Evolutionary conservation across 441 rosid species (phyloP).

Genomic region (Pelargonium myrrhifolium): DNA sequence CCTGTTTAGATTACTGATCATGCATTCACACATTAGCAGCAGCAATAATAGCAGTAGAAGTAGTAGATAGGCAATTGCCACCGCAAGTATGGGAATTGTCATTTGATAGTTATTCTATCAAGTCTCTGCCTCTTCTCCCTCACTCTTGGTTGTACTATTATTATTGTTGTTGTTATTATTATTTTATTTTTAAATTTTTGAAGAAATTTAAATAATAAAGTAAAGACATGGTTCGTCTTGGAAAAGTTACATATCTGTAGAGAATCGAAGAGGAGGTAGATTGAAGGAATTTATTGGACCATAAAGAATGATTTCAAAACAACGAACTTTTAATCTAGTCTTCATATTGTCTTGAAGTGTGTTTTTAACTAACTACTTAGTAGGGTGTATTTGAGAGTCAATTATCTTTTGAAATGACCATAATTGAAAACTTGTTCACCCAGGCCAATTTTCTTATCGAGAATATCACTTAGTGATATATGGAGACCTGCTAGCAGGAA

Average conservation of each 20-base stretch:
- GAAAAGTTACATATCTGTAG: not conserved
- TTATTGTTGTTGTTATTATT: no score
- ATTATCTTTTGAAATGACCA: constrained; percentile 16
- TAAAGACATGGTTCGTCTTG: no score
- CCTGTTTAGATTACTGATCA: not conserved
- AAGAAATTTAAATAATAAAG: no score
- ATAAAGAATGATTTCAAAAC: constrained; percentile 10
- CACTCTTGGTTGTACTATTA: no score
- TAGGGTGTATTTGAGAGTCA: not conserved
- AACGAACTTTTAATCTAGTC: constrained; percentile 7
- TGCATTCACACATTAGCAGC: constrained; percentile 3
- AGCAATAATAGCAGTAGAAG: no score
- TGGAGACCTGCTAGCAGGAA: constrained; percentile 87
- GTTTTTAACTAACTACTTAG: constrained; percentile 12
- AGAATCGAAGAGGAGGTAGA: not conserved
- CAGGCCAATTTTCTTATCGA: constrained; percentile 82
- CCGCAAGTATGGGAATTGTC: no score
- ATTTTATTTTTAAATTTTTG: no score
- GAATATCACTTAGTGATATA: constrained; percentile 84
- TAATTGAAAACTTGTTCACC: constrained; percentile 19
- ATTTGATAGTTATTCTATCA: no score
- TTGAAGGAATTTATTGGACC: constrained; percentile 7
- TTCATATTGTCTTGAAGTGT: constrained; percentile 4
- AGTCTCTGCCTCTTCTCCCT: no score
- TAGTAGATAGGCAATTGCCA: no score